Percentiles rank a stretch among this genome's conserved stretches.
Evolutionary conservation across 495 filamentous ascomycete genomes (phyloP).

Genomic region (Oidiodendron maius): DNA sequence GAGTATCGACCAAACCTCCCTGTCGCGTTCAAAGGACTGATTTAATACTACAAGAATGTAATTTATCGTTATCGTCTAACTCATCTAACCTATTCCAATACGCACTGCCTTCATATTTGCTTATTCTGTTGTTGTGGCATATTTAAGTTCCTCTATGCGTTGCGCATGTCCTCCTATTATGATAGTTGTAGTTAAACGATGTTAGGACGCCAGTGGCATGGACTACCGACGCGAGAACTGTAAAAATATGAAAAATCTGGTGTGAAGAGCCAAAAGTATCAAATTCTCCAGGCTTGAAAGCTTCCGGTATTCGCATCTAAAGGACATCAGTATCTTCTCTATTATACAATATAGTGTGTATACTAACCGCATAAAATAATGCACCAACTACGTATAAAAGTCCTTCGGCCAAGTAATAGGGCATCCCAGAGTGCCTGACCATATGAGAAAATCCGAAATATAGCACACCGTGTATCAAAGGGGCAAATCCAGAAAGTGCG

Average conservation of each 20-base stretch:
- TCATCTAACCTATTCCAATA: too few species aligned
- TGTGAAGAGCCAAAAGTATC: constrained; percentile 58
- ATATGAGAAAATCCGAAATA: constrained; percentile 35
- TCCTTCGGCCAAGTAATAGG: constrained; percentile 36
- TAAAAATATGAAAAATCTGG: constrained; percentile 61
- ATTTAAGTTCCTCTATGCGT: too few species aligned
- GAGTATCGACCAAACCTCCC: too few species aligned
- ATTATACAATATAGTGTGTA: constrained; percentile 39
- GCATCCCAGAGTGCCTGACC: constrained; percentile 36
- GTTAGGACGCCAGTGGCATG: constrained; percentile 30
- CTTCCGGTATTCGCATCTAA: constrained; percentile 35
- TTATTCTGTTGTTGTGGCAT: too few species aligned
- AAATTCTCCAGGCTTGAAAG: constrained; percentile 37
- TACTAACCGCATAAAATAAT: too few species aligned
- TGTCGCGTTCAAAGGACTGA: too few species aligned
- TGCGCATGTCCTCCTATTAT: too few species aligned
- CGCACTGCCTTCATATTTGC: too few species aligned
- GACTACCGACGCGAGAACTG: constrained; percentile 51
- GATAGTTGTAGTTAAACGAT: too few species aligned
- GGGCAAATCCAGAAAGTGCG: constrained; percentile 40
- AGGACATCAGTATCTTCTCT: background rate
- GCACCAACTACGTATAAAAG: constrained; percentile 27
- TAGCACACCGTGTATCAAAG: constrained; percentile 38
- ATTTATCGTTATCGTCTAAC: too few species aligned
- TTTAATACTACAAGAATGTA: too few species aligned